Base-by-base conservation (phyloP, 2,329 filamentous ascomycete genomes). In the Arachnomyces sp. region DNA sequence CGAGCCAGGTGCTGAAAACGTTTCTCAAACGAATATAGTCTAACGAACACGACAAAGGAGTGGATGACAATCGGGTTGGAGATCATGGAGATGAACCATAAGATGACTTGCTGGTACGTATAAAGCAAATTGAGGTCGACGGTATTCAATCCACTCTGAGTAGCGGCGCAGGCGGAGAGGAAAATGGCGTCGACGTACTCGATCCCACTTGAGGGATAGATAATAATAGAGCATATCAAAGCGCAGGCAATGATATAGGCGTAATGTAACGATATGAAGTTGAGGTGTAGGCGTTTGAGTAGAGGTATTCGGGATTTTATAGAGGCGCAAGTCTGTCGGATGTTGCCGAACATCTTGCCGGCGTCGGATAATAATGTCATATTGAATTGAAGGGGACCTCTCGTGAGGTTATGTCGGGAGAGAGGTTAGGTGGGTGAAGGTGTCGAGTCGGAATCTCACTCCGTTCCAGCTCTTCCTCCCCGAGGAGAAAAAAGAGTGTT, bases 21-120 rank as follows among this genome's bases (percentile, higher is more conserved):
- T 63, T 93, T 95, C 64, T 98, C 89, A 59, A 98, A 98, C 90
- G 90, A 98, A 65, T 95, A 95, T 2, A 98, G 71, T 17, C 92
- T 84, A 11, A 96, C 74, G 52, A 95, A 90, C 6, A 98, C 92
- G 33, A 98, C 87, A 33, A 78, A 84, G 2, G 84, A 78, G 56
- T 94, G 80, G 52, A 95, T 82, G 34, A 84, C 81, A 45, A 95
- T 92, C 0, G 88, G 88, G 37, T 87, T 94, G 17, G 82, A 80
- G 9, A 86, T 52, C 71, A 87, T 81, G 3, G 82, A 71, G 31
- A 86, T 71, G 5, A 88, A 53, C 52, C 83, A 88, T 17, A 93
- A 66, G 37, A 84, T 72, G 31, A 86, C 61, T 64, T 92, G 84
- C 57, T 86, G 83, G 46, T 83, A 85, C 3, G 79, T 82, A 47